phyloP scores from a whole-genome alignment of 2,329 filamentous ascomycete species.

The Aspergillus sp. region DNA sequence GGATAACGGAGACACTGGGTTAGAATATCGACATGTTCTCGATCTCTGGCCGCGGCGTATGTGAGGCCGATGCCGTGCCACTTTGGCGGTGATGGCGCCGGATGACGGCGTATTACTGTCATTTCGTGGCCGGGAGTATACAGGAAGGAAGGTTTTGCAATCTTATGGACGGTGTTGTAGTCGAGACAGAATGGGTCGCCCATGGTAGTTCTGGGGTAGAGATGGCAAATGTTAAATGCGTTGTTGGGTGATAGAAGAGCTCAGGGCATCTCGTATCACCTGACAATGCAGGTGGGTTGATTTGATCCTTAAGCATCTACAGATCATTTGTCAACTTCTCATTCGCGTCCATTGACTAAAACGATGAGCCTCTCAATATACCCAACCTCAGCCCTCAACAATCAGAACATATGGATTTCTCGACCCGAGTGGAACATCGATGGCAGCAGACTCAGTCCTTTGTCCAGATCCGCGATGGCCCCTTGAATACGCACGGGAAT shows the following conservation, averaged over 20 bases:
- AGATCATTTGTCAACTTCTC: too few relatives aligned
- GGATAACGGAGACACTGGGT: not conserved
- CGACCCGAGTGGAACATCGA: slow-evolving; percentile 10
- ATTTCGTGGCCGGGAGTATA: not conserved
- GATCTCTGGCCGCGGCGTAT: not conserved
- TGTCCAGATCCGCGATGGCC: slow-evolving; percentile 4
- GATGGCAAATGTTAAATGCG: too few relatives aligned
- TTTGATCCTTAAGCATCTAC: too few relatives aligned
- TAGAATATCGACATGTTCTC: not conserved
- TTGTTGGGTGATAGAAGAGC: too few relatives aligned
- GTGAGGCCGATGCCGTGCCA: not conserved
- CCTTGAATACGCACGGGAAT: slow-evolving; percentile 5
- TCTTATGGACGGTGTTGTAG: not conserved
- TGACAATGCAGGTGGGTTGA: too few relatives aligned
- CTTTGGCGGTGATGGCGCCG: not conserved
- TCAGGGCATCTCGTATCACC: too few relatives aligned
- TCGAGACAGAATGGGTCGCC: not conserved
- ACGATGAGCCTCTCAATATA: too few relatives aligned
- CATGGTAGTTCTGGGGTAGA: too few relatives aligned
- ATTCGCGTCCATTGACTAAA: too few relatives aligned
- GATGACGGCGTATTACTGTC: not conserved
- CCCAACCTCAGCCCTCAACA: not conserved
- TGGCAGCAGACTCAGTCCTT: not conserved
- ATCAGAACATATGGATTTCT: slow-evolving; percentile 9
- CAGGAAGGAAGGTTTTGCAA: not conserved